Evolutionary conservation across 116 monocot species (phyloP).

Genomic region (Zostera marina): DNA sequence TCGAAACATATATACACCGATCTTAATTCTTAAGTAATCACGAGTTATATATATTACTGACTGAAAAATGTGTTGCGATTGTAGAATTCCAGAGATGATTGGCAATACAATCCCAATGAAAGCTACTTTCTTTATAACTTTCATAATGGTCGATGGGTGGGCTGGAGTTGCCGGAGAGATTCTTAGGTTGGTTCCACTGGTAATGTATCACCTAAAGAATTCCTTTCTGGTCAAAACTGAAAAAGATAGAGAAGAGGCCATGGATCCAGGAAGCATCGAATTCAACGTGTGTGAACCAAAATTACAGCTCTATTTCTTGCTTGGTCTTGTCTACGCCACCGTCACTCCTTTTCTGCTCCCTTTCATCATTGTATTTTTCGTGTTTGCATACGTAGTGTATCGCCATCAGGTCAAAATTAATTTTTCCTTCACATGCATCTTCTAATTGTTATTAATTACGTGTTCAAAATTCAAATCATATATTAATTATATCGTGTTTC

Average conservation of each 20-base stretch:
- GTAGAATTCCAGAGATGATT: conserved; percentile 71
- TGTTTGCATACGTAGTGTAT: conserved; percentile 62
- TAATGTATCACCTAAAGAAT: conserved; percentile 81
- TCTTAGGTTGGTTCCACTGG: conserved; percentile 61
- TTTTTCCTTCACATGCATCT: background rate
- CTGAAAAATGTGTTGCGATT: background rate
- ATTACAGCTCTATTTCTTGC: conserved; percentile 91
- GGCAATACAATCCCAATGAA: conserved; percentile 72
- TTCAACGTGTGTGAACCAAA: conserved; percentile 69
- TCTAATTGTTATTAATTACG: background rate
- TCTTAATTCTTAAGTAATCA: background rate
- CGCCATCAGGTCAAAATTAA: conserved; percentile 77
- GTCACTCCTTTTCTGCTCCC: conserved; percentile 91
- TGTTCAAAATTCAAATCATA: background rate
- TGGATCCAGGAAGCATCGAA: conserved; percentile 90
- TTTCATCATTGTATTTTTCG: conserved; percentile 75
- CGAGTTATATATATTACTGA: background rate
- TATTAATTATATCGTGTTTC: background rate
- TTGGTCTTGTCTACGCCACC: conserved; percentile 82
- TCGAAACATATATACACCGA: background rate
- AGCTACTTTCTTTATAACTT: conserved; percentile 96
- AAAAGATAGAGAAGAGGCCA: conserved; percentile 79
- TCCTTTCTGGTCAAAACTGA: conserved; percentile 93
- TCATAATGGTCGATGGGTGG: conserved; percentile 96
- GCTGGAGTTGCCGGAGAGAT: conserved; percentile 89